Evolutionary conservation across 768 basidiomycete genomes (phyloP).

Genomic region (Clavulina sp.): DNA sequence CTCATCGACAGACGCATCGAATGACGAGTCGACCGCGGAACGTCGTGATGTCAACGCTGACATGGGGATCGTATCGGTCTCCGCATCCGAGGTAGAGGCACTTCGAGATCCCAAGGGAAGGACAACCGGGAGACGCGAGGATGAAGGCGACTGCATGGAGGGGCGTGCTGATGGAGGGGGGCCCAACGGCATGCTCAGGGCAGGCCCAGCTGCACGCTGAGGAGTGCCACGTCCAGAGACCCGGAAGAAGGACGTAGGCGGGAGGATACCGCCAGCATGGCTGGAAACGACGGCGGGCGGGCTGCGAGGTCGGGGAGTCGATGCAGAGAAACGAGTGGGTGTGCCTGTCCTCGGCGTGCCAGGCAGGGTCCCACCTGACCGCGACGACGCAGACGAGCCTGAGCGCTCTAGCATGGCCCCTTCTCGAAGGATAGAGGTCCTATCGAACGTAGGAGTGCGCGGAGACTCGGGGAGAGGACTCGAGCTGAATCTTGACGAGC

Average conservation of each 20-base stretch:
- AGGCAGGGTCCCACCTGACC: too few relatives aligned
- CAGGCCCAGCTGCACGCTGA: not conserved
- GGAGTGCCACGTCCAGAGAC: conserved; percentile 14
- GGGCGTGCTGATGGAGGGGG: not conserved
- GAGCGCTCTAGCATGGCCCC: too few relatives aligned
- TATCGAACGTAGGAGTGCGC: too few relatives aligned
- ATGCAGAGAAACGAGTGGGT: too few relatives aligned
- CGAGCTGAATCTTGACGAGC: too few relatives aligned
- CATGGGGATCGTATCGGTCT: not conserved
- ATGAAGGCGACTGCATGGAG: not conserved
- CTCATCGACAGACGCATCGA: conserved; percentile 1
- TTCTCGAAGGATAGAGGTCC: too few relatives aligned
- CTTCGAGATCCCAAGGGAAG: not conserved
- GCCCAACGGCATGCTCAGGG: conserved; percentile 1
- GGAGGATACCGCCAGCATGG: conserved; percentile 13
- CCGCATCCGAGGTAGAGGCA: not conserved
- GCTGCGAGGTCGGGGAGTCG: too few relatives aligned
- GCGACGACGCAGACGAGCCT: too few relatives aligned
- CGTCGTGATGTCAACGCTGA: not conserved
- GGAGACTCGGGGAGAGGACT: too few relatives aligned
- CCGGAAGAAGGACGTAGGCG: conserved; percentile 63
- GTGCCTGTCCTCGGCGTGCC: too few relatives aligned
- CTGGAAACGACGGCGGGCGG: too few relatives aligned
- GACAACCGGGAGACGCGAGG: too few relatives aligned
- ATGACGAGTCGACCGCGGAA: not conserved